Conservation (phyloP, 805 yeast genomes). For the Lipomyces kockii region DNA sequence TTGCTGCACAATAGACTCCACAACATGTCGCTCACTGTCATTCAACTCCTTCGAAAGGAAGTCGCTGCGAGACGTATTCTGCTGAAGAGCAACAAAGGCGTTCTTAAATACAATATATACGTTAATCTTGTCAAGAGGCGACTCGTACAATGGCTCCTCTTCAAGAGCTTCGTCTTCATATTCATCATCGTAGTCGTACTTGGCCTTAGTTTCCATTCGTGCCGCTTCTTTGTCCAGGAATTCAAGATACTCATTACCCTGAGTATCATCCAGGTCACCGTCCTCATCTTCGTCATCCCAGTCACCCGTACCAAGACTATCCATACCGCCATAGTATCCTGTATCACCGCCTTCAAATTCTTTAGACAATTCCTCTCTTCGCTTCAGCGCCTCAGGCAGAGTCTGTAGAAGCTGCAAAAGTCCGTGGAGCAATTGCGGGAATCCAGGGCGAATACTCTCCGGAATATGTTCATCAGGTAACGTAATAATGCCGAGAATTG, state of each 20-base stretch:
- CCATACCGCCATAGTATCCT: constrained; percentile 40
- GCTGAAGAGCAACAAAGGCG: constrained; percentile 46
- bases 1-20: constrained; percentile 27
- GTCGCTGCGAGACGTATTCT: constrained; percentile 20
- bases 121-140: constrained; percentile 78
- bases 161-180: constrained; percentile 52
- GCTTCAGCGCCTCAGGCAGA: constrained; percentile 73
- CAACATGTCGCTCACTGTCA: constrained; percentile 18
- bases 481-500: constrained; percentile 59
- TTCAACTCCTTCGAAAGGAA: constrained; percentile 20
- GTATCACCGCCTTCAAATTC: constrained; percentile 50
- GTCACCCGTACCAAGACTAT: constrained; percentile 40
- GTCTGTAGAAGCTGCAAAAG: constrained; percentile 59
- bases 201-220: constrained; percentile 14
- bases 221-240: constrained; percentile 30
- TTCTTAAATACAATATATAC: constrained; percentile 69
- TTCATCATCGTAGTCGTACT: constrained; percentile 9
- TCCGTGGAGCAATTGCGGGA: constrained; percentile 56
- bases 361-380: constrained; percentile 65
- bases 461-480: constrained; percentile 45
- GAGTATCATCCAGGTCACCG: constrained; percentile 45
- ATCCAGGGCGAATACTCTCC: constrained; percentile 37
- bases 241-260: constrained; percentile 36
- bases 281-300: constrained; percentile 43
- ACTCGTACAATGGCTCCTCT: constrained; percentile 80